Base-by-base conservation (phyloP, 2,329 filamentous ascomycete species). In the Cytospora paraplurivora region DNA sequence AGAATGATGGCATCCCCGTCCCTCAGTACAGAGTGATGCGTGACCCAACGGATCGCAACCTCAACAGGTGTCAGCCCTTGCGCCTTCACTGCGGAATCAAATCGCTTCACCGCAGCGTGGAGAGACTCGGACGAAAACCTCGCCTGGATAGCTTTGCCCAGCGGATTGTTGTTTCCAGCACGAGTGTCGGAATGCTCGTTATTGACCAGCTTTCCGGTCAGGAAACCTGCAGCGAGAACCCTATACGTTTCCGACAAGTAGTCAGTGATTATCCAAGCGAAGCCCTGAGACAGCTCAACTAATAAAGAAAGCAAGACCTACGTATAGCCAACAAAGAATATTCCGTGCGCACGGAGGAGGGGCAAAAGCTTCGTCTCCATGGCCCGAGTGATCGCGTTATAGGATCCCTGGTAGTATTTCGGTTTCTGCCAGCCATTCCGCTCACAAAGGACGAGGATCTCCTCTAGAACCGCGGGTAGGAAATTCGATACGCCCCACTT, bases 401-500 rank as follows among this genome's bases (percentile, higher is more conserved):
- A 79, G 15, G 73, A 70, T 37, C 76, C 76, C 55, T 79, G 76
- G 62, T 78, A 79, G 56, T 71, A 73, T 10, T 65, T 70, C 0
- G 76, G 77, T 51, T 77, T 76, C 15, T 68, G 64, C 67, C 72
- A 76, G 33, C 69, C 69, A 7, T 75, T 70, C 47, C 70, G 51
- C 17, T 76, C 73, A 66, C 72, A 75, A 13, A 76, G 65, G 7
- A 66, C 65, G 21, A 77, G 64, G 32, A 72, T 73, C 11, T 72
- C 59, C 53, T 72, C 64, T 1, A 78, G 68, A 21, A 71, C 65
- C 1, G 67, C 59, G 1, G 71, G 67, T 0, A 71, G 62, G 13
- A 73, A 71, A 61, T 78, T 78, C n/a, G 75, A 77, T 0, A 79
- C 68, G 1, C 76, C 76, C 67, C 76, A 75, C 71, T 75, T n/a